These are phyloP conservation scores for Cryptococcus sp. DNA, from an alignment of 1,284 basidiomycete species.

Conservation along the genomic window DNA sequence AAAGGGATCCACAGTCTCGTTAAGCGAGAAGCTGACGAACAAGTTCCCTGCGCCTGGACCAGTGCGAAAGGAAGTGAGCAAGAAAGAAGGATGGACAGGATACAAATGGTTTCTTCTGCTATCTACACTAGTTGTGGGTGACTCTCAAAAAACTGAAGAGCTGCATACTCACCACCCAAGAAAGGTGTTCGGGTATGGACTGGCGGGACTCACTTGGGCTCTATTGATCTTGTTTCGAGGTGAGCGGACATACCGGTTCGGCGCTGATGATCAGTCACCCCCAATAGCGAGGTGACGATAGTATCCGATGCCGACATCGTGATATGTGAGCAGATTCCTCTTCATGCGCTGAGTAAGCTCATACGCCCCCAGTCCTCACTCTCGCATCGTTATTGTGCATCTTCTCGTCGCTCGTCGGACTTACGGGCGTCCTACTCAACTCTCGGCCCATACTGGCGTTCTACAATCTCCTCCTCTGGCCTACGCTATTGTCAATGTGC, in stretches of 20 bases:
- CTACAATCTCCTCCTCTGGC: constrained; percentile 50
- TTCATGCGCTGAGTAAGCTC: background rate
- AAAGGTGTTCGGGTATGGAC: constrained; percentile 27
- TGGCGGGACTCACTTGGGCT: constrained; percentile 28
- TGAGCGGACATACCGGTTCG: constrained; percentile 1
- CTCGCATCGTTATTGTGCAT: constrained; percentile 36
- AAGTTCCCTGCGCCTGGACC: constrained; percentile 22
- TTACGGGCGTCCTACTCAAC: constrained; percentile 44
- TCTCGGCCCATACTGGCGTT: constrained; percentile 48
- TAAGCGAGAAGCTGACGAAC: constrained; percentile 24
- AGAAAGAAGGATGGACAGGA: constrained; percentile 20
- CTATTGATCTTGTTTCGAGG: constrained; percentile 21
- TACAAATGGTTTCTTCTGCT: constrained; percentile 25
- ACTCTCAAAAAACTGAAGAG: background rate
- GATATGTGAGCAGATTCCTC: constrained; percentile 21
- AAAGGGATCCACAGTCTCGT: constrained; percentile 7
- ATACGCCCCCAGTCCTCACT: constrained; percentile 29
- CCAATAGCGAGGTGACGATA: constrained; percentile 29
- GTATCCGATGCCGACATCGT: constrained; percentile 33
- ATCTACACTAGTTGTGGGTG: constrained; percentile 24
- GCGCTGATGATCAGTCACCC: constrained; percentile 13
- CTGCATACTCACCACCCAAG: background rate
- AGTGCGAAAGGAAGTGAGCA: constrained; percentile 5
- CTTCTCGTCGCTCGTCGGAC: constrained; percentile 37
- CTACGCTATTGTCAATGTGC: constrained; percentile 40